These are phyloP conservation scores for Fusarium penzigii DNA, from an alignment of 2,329 filamentous ascomycete genomes.

Conservation along the genomic window DNA sequence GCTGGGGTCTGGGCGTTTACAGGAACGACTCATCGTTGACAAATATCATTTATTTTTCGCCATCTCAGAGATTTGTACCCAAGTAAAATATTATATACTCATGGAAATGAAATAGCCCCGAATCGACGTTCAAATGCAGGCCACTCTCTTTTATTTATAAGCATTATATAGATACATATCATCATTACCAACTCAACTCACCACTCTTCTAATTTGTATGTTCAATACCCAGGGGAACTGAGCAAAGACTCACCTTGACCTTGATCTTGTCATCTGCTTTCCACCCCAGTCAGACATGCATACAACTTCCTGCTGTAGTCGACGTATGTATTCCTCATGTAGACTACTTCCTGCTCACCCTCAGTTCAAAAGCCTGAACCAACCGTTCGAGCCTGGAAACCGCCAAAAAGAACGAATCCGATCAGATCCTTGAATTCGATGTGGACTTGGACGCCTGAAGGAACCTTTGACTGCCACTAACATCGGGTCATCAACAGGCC, in stretches of 20 bases:
- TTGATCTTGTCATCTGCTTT: too few relatives aligned
- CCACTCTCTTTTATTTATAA: slow-evolving; percentile 5
- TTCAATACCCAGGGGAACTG: too few relatives aligned
- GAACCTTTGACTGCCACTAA: neutral
- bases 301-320: neutral
- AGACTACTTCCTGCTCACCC: neutral
- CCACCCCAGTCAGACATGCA: neutral
- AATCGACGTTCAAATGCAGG: too few relatives aligned
- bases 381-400: neutral
- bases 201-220: neutral
- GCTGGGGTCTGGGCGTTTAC: neutral
- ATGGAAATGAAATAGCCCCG: too few relatives aligned
- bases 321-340: neutral
- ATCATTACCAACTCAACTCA: slow-evolving; percentile 8
- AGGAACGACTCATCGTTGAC: too few relatives aligned
- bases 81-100: too few relatives aligned
- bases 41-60: too few relatives aligned
- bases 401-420: neutral
- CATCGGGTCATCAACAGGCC: neutral
- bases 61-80: too few relatives aligned
- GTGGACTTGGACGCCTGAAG: neutral
- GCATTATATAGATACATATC: slow-evolving; percentile 17
- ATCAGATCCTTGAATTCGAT: neutral
- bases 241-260: too few relatives aligned
- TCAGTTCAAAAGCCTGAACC: neutral